Conservation (phyloP, 176 grass and related monocot species). For the Cocos nucifera region DNA sequence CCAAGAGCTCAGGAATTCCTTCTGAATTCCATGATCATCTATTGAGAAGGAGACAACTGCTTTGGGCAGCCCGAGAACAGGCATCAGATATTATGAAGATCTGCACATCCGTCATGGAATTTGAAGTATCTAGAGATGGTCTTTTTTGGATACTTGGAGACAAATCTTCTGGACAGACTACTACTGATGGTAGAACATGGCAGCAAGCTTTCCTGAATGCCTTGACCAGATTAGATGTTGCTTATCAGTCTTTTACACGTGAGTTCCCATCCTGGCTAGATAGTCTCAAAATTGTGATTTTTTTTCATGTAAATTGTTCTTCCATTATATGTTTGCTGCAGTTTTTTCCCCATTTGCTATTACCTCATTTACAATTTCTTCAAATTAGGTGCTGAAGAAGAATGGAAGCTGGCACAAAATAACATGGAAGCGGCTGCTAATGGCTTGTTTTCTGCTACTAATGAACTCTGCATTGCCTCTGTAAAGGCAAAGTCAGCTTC, state of each 20-base stretch:
- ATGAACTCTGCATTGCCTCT: constrained; percentile 60
- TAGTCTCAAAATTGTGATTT: background rate
- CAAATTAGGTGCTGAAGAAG: constrained; percentile 78
- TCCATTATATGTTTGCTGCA: background rate
- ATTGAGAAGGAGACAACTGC: constrained; percentile 64
- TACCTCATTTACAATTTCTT: constrained; percentile 15
- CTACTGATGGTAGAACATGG: constrained; percentile 59
- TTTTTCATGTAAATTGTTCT: background rate
- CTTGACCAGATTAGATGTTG: constrained; percentile 58
- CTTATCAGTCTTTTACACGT: constrained; percentile 82
- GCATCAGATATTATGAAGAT: constrained; percentile 66
- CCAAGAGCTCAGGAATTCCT: constrained; percentile 60
- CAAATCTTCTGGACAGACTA: constrained; percentile 51
- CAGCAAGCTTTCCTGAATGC: constrained; percentile 70
- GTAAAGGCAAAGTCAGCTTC: constrained; percentile 62
- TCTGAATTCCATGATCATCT: constrained; percentile 77
- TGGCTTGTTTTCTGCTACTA: constrained; percentile 65
- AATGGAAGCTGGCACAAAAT: constrained; percentile 65
- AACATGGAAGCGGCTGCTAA: constrained; percentile 84
- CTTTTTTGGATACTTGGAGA: constrained; percentile 55
- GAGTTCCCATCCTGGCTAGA: constrained; percentile 19
- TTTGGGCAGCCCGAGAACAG: constrained; percentile 48
- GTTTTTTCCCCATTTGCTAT: constrained; percentile 12
- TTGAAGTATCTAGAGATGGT: constrained; percentile 89
- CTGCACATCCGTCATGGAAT: constrained; percentile 77